Conservation (phyloP, 768 basidiomycete genomes). For the Tylopilus subfusipes region DNA sequence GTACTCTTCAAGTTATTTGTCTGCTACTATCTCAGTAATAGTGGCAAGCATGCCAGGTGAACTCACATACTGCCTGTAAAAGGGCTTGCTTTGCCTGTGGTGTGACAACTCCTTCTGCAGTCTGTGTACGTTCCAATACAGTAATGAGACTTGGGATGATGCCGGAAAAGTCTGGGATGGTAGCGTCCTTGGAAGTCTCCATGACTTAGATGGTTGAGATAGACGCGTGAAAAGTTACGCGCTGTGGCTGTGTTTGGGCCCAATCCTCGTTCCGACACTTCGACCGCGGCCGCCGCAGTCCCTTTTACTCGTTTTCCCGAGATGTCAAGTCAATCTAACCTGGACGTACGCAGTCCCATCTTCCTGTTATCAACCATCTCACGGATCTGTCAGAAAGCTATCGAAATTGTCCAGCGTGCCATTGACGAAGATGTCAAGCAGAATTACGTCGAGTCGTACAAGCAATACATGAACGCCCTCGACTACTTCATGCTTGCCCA, state of each 20-base stretch:
- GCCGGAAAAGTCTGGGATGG: slow-evolving; percentile 50
- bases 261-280: background rate
- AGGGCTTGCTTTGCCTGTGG: slow-evolving; percentile 63
- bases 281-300: background rate
- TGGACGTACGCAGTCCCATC: slow-evolving; percentile 40
- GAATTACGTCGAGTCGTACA: slow-evolving; percentile 93
- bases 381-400: slow-evolving; percentile 55
- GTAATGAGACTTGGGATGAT: slow-evolving; percentile 58
- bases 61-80: slow-evolving; percentile 55
- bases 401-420: slow-evolving; percentile 88
- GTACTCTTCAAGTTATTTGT: slow-evolving; percentile 68
- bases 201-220: background rate
- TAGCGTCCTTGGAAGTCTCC: slow-evolving; percentile 4
- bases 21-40: slow-evolving; percentile 34
- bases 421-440: slow-evolving; percentile 91
- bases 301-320: background rate
- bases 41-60: background rate
- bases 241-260: slow-evolving; percentile 19
- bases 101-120: slow-evolving; percentile 49
- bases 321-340: slow-evolving; percentile 44
- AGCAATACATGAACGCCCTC: slow-evolving; percentile 89
- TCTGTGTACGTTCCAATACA: slow-evolving; percentile 59
- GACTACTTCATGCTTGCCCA: slow-evolving; percentile 99
- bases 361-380: slow-evolving; percentile 4
- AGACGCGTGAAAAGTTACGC: background rate